Evolutionary conservation across 345 rosid genomes (phyloP).

Genomic region (Populus nigra): DNA sequence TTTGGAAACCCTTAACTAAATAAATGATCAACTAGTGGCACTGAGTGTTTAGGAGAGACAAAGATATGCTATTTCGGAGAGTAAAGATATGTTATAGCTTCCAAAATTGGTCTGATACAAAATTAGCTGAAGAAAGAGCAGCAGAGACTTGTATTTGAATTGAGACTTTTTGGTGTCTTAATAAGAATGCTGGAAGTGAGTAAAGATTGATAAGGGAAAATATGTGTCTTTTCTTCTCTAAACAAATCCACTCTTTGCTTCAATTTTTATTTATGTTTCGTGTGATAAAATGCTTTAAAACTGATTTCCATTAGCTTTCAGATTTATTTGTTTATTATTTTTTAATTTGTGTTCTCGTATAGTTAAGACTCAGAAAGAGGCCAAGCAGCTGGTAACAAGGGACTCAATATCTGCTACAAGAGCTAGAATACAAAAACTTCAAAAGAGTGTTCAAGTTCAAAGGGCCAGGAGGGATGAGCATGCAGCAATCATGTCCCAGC

Average conservation of each 20-base stretch:
- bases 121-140: background rate
- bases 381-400: slow-evolving; percentile 57
- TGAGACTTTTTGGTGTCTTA: background rate
- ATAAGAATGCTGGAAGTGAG: background rate
- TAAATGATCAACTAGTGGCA: background rate
- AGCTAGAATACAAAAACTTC: slow-evolving; percentile 55
- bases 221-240: background rate
- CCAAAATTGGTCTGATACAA: background rate
- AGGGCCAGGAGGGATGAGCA: slow-evolving; percentile 65
- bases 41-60: background rate
- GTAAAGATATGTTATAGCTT: background rate
- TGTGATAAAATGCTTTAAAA: slow-evolving; percentile 1
- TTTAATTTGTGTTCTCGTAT: slow-evolving; percentile 18
- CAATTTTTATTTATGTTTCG: background rate
- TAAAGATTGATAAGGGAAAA: background rate
- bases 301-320: background rate
- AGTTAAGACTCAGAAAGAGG: slow-evolving; percentile 85
- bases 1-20: background rate
- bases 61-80: background rate
- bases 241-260: background rate
- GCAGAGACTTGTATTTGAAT: background rate
- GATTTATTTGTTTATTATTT: background rate
- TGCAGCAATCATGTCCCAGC: slow-evolving; percentile 49
- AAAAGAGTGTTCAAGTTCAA: slow-evolving; percentile 50
- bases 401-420: slow-evolving; percentile 63